Evolutionary conservation across 176 grass and related monocot genomes (phyloP), one percentile per base, ranked within the genome.

Genomic region (Raddia distichophylla): DNA sequence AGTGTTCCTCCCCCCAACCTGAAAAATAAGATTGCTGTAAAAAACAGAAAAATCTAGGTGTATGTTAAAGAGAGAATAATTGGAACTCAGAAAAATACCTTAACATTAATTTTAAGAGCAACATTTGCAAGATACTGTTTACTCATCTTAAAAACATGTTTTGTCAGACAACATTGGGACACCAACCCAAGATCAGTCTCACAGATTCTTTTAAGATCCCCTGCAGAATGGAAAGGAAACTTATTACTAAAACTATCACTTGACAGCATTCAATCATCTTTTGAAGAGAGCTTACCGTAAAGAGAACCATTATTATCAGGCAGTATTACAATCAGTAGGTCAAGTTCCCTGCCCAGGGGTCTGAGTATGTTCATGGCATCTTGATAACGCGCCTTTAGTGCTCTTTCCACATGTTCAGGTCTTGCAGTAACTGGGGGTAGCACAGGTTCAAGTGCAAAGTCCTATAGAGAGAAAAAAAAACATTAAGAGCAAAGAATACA

Each of bases 111-210:
- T 83, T 97, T 97, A 22, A 97, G 90, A 50, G 94, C 87, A 84
- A 97, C 92, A 81, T 97, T 97, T 56, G 94, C 94, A 53, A 97
- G 87, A 83, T 94, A 97, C 83, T 97, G 95, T 64, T 92, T 94
- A 88, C 87, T 94, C 92, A 92, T 94, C 86, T 89, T 94, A 68
- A 92, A 94, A 90, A 94, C 95, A 92, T 97, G 91, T 77, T 97
- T 97, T 3, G 90, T 94, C 70, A 97, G 75, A 80, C 95, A 97
- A 84, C 95, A 97, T 62, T 97, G 95, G 67, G 95, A 94, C 55
- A 97, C 95, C 91, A 97, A 87, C 76, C 92, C 92, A 76, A 97
- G 87, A 89, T 97, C 95, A 63, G 95, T 97, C 86, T 97, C 95
- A 9, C 90, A 97, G 45, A 97, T 97, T 76, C 95, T 90, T 80